Evolutionary conservation across 371 early-diverging fungal genomes (phyloP).

Genomic region (Blyttiomyces sp.): DNA sequence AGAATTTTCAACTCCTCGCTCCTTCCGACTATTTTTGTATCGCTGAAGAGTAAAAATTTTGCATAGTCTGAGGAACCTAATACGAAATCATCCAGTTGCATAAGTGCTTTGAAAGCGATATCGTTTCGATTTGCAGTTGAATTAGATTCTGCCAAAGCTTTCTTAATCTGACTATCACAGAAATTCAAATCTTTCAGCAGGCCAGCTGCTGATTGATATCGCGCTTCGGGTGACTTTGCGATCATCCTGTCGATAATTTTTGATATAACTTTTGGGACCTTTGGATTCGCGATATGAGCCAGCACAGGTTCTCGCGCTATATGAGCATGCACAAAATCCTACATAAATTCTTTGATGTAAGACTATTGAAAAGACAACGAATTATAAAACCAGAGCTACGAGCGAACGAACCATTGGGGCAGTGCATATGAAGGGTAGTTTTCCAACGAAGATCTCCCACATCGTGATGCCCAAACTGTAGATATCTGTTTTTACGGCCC

Average conservation of each 20-base stretch:
- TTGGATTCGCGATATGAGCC: conserved; percentile 19
- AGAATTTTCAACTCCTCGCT: conserved; percentile 22
- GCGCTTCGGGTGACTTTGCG: conserved; percentile 37
- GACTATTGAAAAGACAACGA: not conserved
- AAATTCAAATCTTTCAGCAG: conserved; percentile 30
- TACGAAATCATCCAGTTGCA: not conserved
- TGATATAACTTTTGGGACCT: conserved; percentile 29
- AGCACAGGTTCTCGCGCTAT: conserved; percentile 37
- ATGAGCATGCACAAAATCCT: conserved; percentile 46
- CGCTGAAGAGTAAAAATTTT: conserved; percentile 26
- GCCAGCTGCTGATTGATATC: conserved; percentile 42
- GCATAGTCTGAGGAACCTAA: conserved; percentile 32
- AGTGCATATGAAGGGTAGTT: conserved; percentile 27
- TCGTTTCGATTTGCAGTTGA: conserved; percentile 12
- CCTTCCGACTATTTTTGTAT: conserved; percentile 32
- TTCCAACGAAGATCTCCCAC: conserved; percentile 42
- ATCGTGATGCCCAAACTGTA: conserved; percentile 47
- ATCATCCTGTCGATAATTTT: conserved; percentile 37
- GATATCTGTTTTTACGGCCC: conserved; percentile 26
- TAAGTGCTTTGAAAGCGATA: conserved; percentile 22
- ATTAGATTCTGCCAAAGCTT: not conserved
- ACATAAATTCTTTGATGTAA: no score
- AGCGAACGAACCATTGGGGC: conserved; percentile 33
- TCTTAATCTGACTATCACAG: conserved; percentile 17
- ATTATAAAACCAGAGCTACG: not conserved